Base-by-base conservation (phyloP, 495 filamentous ascomycete species). In the Penicillium waksmanii region DNA sequence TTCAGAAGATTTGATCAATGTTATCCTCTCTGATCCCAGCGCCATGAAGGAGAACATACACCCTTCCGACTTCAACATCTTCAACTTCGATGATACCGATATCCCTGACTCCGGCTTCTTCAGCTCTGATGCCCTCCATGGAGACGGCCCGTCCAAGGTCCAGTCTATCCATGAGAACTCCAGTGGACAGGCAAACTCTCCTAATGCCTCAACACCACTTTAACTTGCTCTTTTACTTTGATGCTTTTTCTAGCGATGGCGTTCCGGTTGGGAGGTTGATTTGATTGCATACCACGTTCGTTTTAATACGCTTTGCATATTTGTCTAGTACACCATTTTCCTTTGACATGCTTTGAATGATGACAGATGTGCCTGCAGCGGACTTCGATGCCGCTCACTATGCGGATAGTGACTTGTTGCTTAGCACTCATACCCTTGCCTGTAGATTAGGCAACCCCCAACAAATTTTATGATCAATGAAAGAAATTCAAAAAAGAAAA, bases 61-160 rank as follows among this genome's bases (percentile, higher is more conserved):
- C 47, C 50, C 69, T 27, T 62, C 65, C 21, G 53, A 68, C 2
- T 69, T 74, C 56, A 66, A 71, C 31, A 69, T 71, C 21, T 78
- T 78, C 58, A 60, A 65, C 38, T 73, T 72, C 48, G 61, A 56
- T 5, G 64, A 68, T 38, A 34, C 68, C 25, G 61, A 57, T 19
- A 46, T 69, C 33, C 68, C 76, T 23, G 76, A 78, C 57, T 77
- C 76, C 9, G 72, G 74, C 23, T 76, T 78, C 52, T 77, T 77
- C 62, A 71, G 76, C 43, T 78, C 76, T 31, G 76, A 78, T 50
- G 60, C 70, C 40, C 58, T 75, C 25, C 60, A 69, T 25, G 55
- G 51, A 12, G 73, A 78, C 21, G 34, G 60, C n/a, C 59, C 63
- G 5, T 59, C 61, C 12, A 73, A 74, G 25, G 21, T 57, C 48